phyloP scores from a whole-genome alignment of 2,329 filamentous ascomycete genomes.

The Fusarium metavorans region DNA sequence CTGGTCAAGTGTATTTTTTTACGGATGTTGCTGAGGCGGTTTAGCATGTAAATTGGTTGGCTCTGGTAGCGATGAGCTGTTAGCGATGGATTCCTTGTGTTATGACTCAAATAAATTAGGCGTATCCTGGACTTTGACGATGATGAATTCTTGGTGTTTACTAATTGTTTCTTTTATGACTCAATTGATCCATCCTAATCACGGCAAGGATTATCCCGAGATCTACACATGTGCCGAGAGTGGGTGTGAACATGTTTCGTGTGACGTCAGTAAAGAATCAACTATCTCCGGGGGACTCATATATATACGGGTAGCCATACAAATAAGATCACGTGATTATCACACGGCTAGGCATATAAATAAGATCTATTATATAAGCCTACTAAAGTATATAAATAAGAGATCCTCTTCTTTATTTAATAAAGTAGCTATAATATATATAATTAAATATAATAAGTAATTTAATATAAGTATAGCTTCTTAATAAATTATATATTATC shows the following conservation, averaged over 20 bases:
- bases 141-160: not conserved
- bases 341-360: too few relatives aligned
- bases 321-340: too few relatives aligned
- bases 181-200: not conserved
- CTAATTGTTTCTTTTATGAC: not conserved
- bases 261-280: constrained; percentile 5
- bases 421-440: too few relatives aligned
- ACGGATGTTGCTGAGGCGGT: not conserved
- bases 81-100: constrained; percentile 8
- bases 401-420: too few relatives aligned
- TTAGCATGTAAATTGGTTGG: not conserved
- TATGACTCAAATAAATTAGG: not conserved
- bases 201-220: constrained; percentile 3
- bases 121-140: not conserved
- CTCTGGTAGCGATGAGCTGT: constrained; percentile 10
- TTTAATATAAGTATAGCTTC: too few relatives aligned
- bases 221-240: not conserved
- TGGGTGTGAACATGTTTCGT: not conserved
- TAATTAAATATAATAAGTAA: too few relatives aligned
- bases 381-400: too few relatives aligned
- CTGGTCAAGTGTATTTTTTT: not conserved
- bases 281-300: not conserved
- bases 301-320: too few relatives aligned
- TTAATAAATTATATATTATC: too few relatives aligned
- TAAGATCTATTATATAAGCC: too few relatives aligned